Evolutionary conservation across 1,139 yeast species (phyloP).

Genomic region (Chernovozyma sophiae-reginae): DNA sequence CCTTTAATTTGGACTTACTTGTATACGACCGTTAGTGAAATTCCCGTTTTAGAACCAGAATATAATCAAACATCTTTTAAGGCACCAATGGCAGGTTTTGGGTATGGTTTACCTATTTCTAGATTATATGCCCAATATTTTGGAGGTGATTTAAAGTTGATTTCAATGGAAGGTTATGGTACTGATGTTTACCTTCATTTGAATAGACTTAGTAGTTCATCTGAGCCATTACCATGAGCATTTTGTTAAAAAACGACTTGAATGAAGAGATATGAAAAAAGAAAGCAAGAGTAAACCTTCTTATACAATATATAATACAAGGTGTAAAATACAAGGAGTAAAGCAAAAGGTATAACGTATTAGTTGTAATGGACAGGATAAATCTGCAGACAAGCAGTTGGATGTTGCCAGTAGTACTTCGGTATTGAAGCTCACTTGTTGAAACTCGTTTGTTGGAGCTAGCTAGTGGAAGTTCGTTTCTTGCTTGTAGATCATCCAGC

Average conservation of each 20-base stretch:
- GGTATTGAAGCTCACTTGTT: too few species aligned
- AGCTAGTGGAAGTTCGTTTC: too few species aligned
- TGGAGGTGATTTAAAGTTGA: slow-evolving; percentile 85
- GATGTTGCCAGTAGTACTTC: too few species aligned
- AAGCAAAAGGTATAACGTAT: too few species aligned
- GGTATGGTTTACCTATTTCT: slow-evolving; percentile 86
- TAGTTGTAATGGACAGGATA: too few species aligned
- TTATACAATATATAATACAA: too few species aligned
- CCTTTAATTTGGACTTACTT: slow-evolving; percentile 90
- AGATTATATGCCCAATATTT: slow-evolving; percentile 84
- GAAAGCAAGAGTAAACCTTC: slow-evolving; percentile 1
- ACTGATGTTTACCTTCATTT: slow-evolving; percentile 88
- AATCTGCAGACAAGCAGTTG: too few species aligned
- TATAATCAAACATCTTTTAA: slow-evolving; percentile 54
- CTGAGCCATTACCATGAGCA: slow-evolving; percentile 46
- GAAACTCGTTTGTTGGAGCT: too few species aligned
- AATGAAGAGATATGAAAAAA: neutral
- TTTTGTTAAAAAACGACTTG: too few species aligned
- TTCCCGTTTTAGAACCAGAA: slow-evolving; percentile 65
- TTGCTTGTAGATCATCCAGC: too few species aligned
- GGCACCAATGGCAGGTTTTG: slow-evolving; percentile 95
- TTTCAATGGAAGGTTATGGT: slow-evolving; percentile 92
- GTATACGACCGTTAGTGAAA: slow-evolving; percentile 79
- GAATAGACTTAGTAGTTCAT: slow-evolving; percentile 49
- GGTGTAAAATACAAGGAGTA: too few species aligned